Conservation (phyloP, 257 asterid genomes). For the Solanum lycopersicoides region DNA sequence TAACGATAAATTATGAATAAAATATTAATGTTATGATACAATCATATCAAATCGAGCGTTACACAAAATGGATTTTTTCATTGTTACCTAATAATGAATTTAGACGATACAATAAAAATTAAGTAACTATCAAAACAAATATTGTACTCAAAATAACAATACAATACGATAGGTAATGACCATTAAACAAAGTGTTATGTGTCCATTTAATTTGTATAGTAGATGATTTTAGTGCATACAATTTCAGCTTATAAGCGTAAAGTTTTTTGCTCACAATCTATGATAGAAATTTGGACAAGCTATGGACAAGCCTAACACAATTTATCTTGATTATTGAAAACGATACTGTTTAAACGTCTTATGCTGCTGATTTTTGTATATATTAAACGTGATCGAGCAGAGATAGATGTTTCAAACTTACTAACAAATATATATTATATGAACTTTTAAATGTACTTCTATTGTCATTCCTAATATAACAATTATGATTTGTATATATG, state of each 20-base stretch:
- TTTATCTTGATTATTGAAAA: background rate
- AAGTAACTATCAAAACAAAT: background rate
- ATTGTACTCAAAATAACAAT: background rate
- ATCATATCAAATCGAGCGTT: background rate
- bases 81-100: too few species aligned
- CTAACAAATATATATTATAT: too few species aligned
- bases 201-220: background rate
- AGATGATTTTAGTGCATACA: background rate
- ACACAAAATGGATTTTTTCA: too few species aligned
- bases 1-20: background rate
- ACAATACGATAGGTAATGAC: background rate
- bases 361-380: background rate
- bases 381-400: background rate
- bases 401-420: too few species aligned
- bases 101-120: too few species aligned
- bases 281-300: background rate
- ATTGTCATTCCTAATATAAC: background rate
- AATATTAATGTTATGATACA: too few species aligned
- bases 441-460: background rate
- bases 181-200: background rate
- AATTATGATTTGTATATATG: too few species aligned
- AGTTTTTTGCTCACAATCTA: background rate
- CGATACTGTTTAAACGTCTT: background rate
- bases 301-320: background rate
- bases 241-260: too few species aligned